Base-by-base conservation (phyloP, 1,284 basidiomycete species). In the Leccinum pseudoinsigne region DNA sequence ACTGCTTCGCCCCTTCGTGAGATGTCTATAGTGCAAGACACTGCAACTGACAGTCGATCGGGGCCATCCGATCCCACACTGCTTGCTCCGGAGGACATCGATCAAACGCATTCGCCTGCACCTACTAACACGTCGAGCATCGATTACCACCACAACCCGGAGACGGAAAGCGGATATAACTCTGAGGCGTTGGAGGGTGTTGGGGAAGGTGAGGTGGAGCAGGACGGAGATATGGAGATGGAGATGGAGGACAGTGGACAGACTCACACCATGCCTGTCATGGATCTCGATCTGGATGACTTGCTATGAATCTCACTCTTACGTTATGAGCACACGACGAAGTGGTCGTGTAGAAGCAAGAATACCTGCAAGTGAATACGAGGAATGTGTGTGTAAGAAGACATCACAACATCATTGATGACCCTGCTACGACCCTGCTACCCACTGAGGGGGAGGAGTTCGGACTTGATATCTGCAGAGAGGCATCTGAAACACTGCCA, bases 381-480 rank as follows among this genome's bases (percentile, higher is more conserved):
- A 18, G 55, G 5, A 47, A 47, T 36, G 57, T 5, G 5, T 53
- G 57, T 21, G 18, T 53, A 64, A 53, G n/a, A 58, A 47, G 9
- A 26, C 34, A 40, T 16, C 56, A 36, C 36, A 47, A n/a, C 28
- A 62, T 66, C 63, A 72, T 64, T 47, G 57, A 58, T 58, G 57
- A 58, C 57, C 57, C 57, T 58, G 57, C 31, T 40, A 58, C 42
- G 64, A 59, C 50, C 69, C 67, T 40, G 69, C 67, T 21, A 55
- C 64, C 86, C 86, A 87, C 40, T 75, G 76, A 5, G 86, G 86
- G 21, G 82, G 78, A 42, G 85, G 85, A 2, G 80, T 72, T 36
- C 78, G 79, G 38, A 84, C 76, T 23, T 69, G 60, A 72, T 87
- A 87, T 54, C 85, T 86, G 65, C 40, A 57, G 64, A 62, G 26